phyloP scores from a whole-genome alignment of 495 filamentous ascomycete genomes.

The Corynascus novoguineensis region DNA sequence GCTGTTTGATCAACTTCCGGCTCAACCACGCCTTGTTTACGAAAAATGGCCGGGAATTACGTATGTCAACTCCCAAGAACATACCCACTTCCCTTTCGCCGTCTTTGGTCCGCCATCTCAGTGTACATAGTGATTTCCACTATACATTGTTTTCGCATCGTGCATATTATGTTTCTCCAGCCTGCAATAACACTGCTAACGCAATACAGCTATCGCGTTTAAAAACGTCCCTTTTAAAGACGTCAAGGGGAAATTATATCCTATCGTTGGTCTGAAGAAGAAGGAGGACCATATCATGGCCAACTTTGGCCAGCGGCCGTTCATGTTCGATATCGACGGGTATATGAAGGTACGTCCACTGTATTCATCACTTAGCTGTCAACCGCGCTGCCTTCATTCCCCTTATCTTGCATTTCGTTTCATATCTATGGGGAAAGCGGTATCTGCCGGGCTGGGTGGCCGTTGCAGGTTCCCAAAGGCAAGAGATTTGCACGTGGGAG shows the following conservation, averaged over 20 bases:
- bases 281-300: conserved; percentile 73
- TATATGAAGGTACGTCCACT: conserved; percentile 62
- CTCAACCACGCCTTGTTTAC: conserved; percentile 89
- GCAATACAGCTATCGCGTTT: conserved; percentile 66
- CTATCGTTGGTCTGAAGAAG: conserved; percentile 91
- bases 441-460: not conserved
- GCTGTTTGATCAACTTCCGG: conserved; percentile 91
- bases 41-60: conserved; percentile 76
- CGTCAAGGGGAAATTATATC: conserved; percentile 59
- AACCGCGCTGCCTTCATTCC: not conserved
- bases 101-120: not conserved
- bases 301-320: conserved; percentile 89
- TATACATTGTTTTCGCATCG: not conserved
- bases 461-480: too few species aligned
- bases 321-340: conserved; percentile 87
- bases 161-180: not conserved
- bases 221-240: conserved; percentile 68
- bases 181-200: conserved; percentile 9
- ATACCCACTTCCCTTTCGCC: not conserved
- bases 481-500: not conserved
- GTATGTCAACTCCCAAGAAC: conserved; percentile 42
- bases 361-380: not conserved
- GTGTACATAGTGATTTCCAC: conserved; percentile 6
- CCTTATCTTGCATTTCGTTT: not conserved
- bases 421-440: not conserved